phyloP scores from a whole-genome alignment of 2,329 filamentous ascomycete genomes.

The Sclerotinia trifoliorum region DNA sequence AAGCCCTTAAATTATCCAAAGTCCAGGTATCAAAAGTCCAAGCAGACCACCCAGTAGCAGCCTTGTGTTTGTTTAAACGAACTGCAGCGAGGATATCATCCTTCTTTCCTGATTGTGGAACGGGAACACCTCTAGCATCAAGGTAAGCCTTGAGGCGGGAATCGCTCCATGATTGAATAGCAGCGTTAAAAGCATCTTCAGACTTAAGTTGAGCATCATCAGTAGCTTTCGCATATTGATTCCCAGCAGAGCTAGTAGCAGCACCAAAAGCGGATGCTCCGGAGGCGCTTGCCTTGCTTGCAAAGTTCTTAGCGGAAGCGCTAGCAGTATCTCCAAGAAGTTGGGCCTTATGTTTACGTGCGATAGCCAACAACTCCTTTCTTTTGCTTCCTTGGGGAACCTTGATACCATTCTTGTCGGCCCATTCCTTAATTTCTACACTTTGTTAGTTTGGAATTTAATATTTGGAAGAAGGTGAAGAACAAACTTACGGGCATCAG shows the following conservation, averaged over 20 bases:
- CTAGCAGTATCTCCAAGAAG: slow-evolving; percentile 63
- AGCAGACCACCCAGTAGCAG: slow-evolving; percentile 62
- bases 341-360: slow-evolving; percentile 79
- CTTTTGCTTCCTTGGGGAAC: slow-evolving; percentile 86
- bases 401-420: slow-evolving; percentile 83
- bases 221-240: slow-evolving; percentile 74
- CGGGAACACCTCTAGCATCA: slow-evolving; percentile 72
- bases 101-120: slow-evolving; percentile 68
- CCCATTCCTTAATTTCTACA: slow-evolving; percentile 80
- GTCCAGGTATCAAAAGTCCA: slow-evolving; percentile 82
- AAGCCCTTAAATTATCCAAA: slow-evolving; percentile 64
- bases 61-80: slow-evolving; percentile 71
- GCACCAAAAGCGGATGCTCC: slow-evolving; percentile 65
- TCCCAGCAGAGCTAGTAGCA: slow-evolving; percentile 72
- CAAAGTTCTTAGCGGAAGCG: slow-evolving; percentile 63
- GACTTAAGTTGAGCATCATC: slow-evolving; percentile 61
- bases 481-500: slow-evolving; percentile 57
- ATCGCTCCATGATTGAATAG: slow-evolving; percentile 66
- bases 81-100: slow-evolving; percentile 74
- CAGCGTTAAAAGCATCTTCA: slow-evolving; percentile 65
- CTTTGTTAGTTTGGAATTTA: slow-evolving; percentile 20
- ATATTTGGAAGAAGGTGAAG: neutral
- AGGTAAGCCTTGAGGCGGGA: slow-evolving; percentile 74
- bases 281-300: slow-evolving; percentile 65
- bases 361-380: slow-evolving; percentile 85